These are phyloP conservation scores for Xerocomus potaroensis DNA, from an alignment of 768 basidiomycete species.

Conservation along the genomic window DNA sequence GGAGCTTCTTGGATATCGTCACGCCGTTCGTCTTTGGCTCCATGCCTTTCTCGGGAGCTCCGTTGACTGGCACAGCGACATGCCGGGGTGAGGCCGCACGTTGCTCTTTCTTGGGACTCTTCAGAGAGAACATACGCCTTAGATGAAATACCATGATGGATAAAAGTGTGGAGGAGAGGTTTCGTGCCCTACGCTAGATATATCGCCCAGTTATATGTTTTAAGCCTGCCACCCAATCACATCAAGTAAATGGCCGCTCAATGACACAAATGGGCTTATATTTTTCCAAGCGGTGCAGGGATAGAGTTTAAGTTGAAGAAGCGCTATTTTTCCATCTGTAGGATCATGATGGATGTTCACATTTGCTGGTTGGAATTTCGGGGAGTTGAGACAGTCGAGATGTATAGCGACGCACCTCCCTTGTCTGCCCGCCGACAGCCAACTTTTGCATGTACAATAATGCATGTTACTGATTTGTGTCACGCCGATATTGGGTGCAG, in stretches of 20 bases:
- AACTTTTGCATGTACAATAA: not conserved
- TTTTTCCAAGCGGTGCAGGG: not conserved
- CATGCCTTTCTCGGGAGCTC: not conserved
- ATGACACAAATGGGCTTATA: not conserved
- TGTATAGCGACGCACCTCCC: not conserved
- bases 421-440: not conserved
- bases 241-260: not conserved
- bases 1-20: constrained; percentile 26
- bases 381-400: not conserved
- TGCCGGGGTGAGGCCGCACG: not conserved
- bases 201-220: not conserved
- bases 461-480: not conserved
- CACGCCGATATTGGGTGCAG: not conserved
- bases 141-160: constrained; percentile 13
- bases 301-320: not conserved
- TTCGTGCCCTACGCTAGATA: not conserved
- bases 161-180: not conserved
- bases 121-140: constrained; percentile 15
- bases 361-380: not conserved
- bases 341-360: not conserved
- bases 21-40: not conserved
- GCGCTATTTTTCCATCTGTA: not conserved
- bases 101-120: not conserved
- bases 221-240: not conserved
- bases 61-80: not conserved